Evolutionary conservation across 202 grass and related monocot genomes (phyloP), one percentile per base, ranked within the genome.

Genomic region (Setaria viridis): DNA sequence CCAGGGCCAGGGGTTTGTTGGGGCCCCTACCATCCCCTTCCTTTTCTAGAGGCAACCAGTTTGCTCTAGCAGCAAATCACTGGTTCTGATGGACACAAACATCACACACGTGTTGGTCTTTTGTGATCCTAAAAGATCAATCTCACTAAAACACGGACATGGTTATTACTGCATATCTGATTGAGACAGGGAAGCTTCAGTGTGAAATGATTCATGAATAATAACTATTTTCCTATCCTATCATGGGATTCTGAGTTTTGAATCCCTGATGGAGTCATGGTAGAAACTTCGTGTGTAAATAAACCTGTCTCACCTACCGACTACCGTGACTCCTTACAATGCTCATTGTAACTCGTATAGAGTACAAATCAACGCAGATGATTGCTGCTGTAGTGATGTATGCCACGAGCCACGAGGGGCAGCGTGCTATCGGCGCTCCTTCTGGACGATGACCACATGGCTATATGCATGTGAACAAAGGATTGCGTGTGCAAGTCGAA

Each of bases 401-500:
- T 33, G 33, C 0, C 6, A 35, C 13, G 35, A 17, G 16, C 25
- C 5, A 5, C 39, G 56, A 17, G 13, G 47, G 2, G 15, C 32
- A 70, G 42, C 66, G 39, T 58, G 54, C 4, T 9, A 59, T 59
- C 66, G 2, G 50, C 11, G 16, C 15, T 53, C 15, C 15, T 82
- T 82, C 39, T 15, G 9, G 67, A 51, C 1, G 48, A 64, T 86
- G 47, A 20, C 25, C 2, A 47, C 69, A 17, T 66, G 37, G 85
- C 69, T 21, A 25, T 39, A 7, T 4, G 7, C 77, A 55, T 45
- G 57, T 5, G 32, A 55, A 80, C 46, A 54, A 48, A 33, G 46
- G 77, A n/a, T 80, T 55, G 56, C 53, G 43, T 54, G 45, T 34
- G 49, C 48, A 81, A 66, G 10, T 34, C 39, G 78, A 67, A 82